Evolutionary conservation across 2,329 filamentous ascomycete genomes (phyloP), one percentile per base, ranked within the genome.

Genomic region (Acarospora socialis): DNA sequence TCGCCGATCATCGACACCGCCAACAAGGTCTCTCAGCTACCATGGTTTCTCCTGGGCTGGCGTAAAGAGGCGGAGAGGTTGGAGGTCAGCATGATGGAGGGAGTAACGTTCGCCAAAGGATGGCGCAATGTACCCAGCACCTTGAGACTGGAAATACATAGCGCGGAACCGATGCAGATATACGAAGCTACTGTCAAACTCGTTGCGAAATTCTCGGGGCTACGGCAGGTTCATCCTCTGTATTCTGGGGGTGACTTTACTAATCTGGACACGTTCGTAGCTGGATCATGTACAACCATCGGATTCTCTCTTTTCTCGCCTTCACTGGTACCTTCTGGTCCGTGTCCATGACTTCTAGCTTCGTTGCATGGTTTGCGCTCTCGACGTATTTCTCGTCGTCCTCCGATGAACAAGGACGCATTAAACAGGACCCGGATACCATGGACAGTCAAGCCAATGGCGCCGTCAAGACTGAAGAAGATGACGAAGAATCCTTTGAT

Each of bases 261-360:
- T 10, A 26, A 27, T 15, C 23, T 26, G 28, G 27, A 53, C 31
- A 18, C 9, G 13, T 20, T 33, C 12, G 31, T 36, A 65, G 79
- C 29, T 90, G 80, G 73, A 46, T 86, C 34, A 92, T 98, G 81
- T 90, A 90, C 47, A 75, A 82, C 39, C 77, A 87, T 57, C 73
- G 79, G 8, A 47, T 90, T 21, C 52, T 73, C 2, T 74, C 74
- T 4, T 84, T 83, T 36, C 32, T 79, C 1, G 47, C 76, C 1
- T 79, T 84, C 46, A 81, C 76, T 0, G 54, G 61, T 1, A 44
- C 70, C 0, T 94, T 94, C 54, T 95, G 86, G 83, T 50, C 60
- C 1, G 70, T 73, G 8, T 83, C 87, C 48, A 65, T 92, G 46
- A 41, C 73, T 0, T 77, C 76, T 24, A 70, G 80, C 51, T 60